Evolutionary conservation across 2,329 filamentous ascomycete species (phyloP).

Genomic region (Clathrospora elynae): DNA sequence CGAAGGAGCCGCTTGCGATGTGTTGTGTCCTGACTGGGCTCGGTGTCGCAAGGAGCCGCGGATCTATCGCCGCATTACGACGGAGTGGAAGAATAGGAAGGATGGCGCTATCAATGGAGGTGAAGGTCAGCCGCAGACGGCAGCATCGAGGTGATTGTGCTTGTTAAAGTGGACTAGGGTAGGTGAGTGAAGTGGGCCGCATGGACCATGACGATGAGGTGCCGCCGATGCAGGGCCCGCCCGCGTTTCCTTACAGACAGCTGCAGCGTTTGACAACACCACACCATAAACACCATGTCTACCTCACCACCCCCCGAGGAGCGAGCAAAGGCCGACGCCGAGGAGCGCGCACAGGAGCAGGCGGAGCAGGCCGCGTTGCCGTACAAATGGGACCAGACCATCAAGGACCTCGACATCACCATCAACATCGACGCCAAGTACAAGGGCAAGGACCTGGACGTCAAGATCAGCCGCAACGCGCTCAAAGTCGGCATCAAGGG

Average conservation of each 20-base stretch:
- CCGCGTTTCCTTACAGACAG: slow-evolving; percentile 18
- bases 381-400: slow-evolving; percentile 97
- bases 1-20: slow-evolving; percentile 22
- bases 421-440: slow-evolving; percentile 79
- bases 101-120: slow-evolving; percentile 23
- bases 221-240: slow-evolving; percentile 15
- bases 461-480: slow-evolving; percentile 79
- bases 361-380: slow-evolving; percentile 89
- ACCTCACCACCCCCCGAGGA: slow-evolving; percentile 58
- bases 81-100: slow-evolving; percentile 25
- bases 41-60: slow-evolving; percentile 22
- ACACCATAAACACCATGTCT: slow-evolving; percentile 35
- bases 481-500: slow-evolving; percentile 86
- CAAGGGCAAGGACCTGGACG: slow-evolving; percentile 80
- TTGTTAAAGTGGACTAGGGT: slow-evolving; percentile 21
- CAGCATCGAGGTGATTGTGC: slow-evolving; percentile 20
- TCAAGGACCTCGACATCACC: slow-evolving; percentile 82
- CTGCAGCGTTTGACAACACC: slow-evolving; percentile 5
- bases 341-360: slow-evolving; percentile 71
- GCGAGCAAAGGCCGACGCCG: slow-evolving; percentile 61
- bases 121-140: slow-evolving; percentile 15
- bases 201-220: slow-evolving; percentile 26
- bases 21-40: slow-evolving; percentile 11
- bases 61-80: slow-evolving; percentile 40
- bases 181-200: slow-evolving; percentile 23